Base-by-base conservation (phyloP, 345 rosid genomes). In the Ceriops zippeliana region DNA sequence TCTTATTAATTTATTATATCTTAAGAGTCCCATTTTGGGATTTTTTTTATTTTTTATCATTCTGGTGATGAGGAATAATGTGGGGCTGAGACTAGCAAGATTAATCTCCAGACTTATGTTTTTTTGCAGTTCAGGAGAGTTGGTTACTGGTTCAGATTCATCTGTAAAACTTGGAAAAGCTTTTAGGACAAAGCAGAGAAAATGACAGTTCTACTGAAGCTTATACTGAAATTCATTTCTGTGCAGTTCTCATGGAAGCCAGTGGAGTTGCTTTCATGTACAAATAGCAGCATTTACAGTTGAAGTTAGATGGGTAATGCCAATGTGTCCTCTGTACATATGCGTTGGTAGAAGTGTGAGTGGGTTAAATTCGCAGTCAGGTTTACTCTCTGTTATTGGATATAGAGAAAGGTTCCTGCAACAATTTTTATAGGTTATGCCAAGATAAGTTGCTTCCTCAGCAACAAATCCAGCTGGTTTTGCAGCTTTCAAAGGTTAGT, bases 101-200 rank as follows among this genome's bases (percentile, higher is more conserved):
- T 38, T 38, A 38, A 38, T 38, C 47, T 38, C 16, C 4, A 11
- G 16, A 9, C 47, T n/a, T 49, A 34, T 62, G 30, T 49, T 57
- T 31, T 35, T 69, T 57, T 49, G 81, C 87, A 87, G 96, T 74
- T 72, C 74, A 65, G 77, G 80, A 62, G 81, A 81, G 73, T 82
- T 75, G 64, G 81, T 82, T 57, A 76, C 87, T 13, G 87, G 87
- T 73, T 76, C 76, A 35, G 88, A 78, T 63, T 71, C 71, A 63
- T 78, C 64, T 24, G 66, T 37, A 66, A 81, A 73, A 62, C 67
- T 66, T 20, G 72, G 58, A 73, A 75, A 68, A 62, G 72, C 70
- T 63, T 73, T 15, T 75, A 17, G 70, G 85, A 67, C 83, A 73
- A 82, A 72, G 22, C 2, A 20, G 65, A 58, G 61, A 72, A 31